phyloP scores from a whole-genome alignment of 1,284 basidiomycete genomes.

The Ceratobasidium sp. region DNA sequence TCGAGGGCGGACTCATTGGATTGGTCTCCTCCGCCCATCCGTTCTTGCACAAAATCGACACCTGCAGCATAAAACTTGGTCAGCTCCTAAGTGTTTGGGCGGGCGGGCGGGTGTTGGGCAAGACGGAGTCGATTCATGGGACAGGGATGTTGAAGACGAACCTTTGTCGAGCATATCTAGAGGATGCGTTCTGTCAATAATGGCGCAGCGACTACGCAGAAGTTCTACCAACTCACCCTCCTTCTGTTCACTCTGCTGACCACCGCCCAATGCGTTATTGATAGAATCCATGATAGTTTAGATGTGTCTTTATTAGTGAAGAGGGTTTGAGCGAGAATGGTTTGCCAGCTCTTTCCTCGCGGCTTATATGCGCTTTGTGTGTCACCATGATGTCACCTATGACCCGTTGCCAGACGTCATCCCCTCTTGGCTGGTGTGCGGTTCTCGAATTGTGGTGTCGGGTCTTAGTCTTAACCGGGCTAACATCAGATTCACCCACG shows the following conservation, averaged over 20 bases:
- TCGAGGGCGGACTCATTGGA: conserved; percentile 39
- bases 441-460: background rate
- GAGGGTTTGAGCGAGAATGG: background rate
- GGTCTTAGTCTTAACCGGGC: too few species aligned
- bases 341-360: too few species aligned
- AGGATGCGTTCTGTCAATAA: background rate
- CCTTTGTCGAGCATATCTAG: conserved; percentile 35
- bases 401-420: conserved; percentile 11
- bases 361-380: conserved; percentile 15
- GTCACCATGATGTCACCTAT: conserved; percentile 23
- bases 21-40: conserved; percentile 39
- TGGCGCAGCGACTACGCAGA: too few species aligned
- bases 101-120: too few species aligned
- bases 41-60: conserved; percentile 18
- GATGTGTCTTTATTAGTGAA: background rate
- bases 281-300: conserved; percentile 20
- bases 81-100: background rate
- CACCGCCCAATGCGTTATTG: conserved; percentile 28
- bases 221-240: background rate
- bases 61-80: background rate
- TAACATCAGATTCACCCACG: too few species aligned
- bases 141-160: background rate
- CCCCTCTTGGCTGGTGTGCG: background rate
- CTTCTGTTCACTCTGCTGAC: conserved; percentile 30
- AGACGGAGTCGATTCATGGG: too few species aligned